Evolutionary conservation across 805 yeast genomes (phyloP).

Genomic region (Ogataea ganodermae): DNA sequence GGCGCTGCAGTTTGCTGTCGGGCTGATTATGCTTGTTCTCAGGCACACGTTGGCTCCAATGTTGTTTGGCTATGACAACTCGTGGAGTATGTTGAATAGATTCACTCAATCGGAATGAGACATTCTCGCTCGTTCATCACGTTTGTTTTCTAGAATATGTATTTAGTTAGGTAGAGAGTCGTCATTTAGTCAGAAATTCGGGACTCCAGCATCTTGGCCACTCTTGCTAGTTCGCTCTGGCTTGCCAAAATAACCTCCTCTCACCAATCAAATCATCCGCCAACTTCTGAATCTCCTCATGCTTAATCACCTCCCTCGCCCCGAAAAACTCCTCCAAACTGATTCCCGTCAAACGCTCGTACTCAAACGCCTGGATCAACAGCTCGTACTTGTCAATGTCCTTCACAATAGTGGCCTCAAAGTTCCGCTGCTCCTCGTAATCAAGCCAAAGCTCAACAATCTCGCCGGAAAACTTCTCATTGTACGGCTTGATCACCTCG

Average conservation of each 20-base stretch:
- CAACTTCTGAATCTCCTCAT: slow-evolving; percentile 69
- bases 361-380: slow-evolving; percentile 79
- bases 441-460: slow-evolving; percentile 78
- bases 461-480: slow-evolving; percentile 60
- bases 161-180: not conserved
- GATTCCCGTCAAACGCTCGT: slow-evolving; percentile 66
- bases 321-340: slow-evolving; percentile 70
- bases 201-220: no score
- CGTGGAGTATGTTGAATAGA: slow-evolving; percentile 42
- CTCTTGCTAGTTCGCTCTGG: not conserved
- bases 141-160: no score
- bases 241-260: slow-evolving; percentile 45
- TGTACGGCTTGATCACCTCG: slow-evolving; percentile 63
- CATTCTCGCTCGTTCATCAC: not conserved
- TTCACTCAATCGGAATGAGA: slow-evolving; percentile 14
- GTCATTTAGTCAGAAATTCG: no score
- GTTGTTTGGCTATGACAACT: slow-evolving; percentile 87
- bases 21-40: slow-evolving; percentile 62
- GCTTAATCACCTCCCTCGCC: slow-evolving; percentile 63
- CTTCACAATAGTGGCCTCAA: slow-evolving; percentile 88
- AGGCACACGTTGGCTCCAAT: slow-evolving; percentile 87
- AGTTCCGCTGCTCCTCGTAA: slow-evolving; percentile 78
- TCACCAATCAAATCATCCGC: slow-evolving; percentile 58
- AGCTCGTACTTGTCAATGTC: slow-evolving; percentile 92
- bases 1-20: slow-evolving; percentile 62